A percentile compares a stretch with the other conserved stretches of the same genome.
These are phyloP conservation scores for Fraxinus greggii DNA, from an alignment of 305 asterid genomes.

Conservation along the genomic window DNA sequence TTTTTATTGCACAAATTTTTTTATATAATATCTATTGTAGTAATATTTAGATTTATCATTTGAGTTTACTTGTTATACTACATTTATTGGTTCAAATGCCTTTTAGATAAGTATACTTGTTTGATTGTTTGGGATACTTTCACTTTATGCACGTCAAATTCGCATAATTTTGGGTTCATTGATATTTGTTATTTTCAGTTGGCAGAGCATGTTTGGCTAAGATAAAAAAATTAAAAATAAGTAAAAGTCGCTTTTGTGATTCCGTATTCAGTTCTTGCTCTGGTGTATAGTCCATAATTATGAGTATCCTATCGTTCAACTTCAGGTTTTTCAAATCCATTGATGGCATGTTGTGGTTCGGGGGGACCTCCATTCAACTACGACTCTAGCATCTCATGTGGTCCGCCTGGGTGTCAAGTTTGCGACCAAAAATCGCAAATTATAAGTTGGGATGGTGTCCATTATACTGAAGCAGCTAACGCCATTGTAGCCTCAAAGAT, in stretches of 20 bases:
- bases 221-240: neutral
- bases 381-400: conserved; percentile 47
- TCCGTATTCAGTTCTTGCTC: neutral
- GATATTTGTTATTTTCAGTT: neutral
- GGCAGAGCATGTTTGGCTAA: neutral
- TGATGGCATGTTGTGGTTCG: conserved; percentile 83
- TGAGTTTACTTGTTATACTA: too few relatives aligned
- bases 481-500: conserved; percentile 55
- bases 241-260: neutral
- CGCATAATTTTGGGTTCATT: neutral
- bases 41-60: neutral
- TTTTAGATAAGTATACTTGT: neutral
- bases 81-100: neutral
- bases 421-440: conserved; percentile 46
- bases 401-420: conserved; percentile 54
- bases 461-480: conserved; percentile 81
- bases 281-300: neutral
- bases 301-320: neutral
- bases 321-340: conserved; percentile 58
- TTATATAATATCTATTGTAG: neutral
- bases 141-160: neutral
- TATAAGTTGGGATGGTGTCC: conserved; percentile 85
- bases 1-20: neutral
- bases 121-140: neutral
- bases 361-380: conserved; percentile 91